Percentiles rank a stretch among this genome's conserved stretches.
phyloP scores from a whole-genome alignment of 164 flowering plant genomes.

The Vitis riparia region DNA sequence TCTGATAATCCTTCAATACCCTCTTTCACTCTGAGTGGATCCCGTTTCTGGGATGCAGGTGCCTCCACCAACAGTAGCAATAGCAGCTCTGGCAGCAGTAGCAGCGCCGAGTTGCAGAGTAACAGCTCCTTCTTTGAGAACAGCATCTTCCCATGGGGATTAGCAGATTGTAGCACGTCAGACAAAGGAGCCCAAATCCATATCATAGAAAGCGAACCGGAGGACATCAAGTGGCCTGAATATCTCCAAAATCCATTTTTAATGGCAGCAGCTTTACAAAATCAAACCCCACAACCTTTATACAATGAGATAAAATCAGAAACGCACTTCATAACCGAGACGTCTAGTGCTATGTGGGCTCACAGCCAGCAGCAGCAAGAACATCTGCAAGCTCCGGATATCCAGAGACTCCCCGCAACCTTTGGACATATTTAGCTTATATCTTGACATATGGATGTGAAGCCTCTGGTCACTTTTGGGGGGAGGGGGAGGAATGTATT shows the following conservation, averaged over 20 bases:
- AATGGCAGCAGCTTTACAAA: slow-evolving; percentile 23
- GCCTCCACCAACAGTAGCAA: slow-evolving; percentile 13
- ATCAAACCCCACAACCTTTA: slow-evolving; percentile 16
- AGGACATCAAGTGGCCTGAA: slow-evolving; percentile 26
- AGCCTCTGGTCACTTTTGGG: too few species aligned
- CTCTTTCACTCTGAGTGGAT: slow-evolving; percentile 5
- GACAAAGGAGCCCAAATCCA: slow-evolving; percentile 20
- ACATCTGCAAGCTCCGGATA: slow-evolving; percentile 18
- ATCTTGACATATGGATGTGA: neutral
- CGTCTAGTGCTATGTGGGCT: slow-evolving; percentile 17
- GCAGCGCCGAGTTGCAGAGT: slow-evolving; percentile 2
- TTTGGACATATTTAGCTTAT: slow-evolving; percentile 19
- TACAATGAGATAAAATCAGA: slow-evolving; percentile 29
- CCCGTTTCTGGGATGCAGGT: slow-evolving; percentile 20
- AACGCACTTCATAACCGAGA: slow-evolving; percentile 10
- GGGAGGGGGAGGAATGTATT: too few species aligned
- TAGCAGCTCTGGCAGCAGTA: slow-evolving; percentile 11
- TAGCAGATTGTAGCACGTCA: slow-evolving; percentile 16
- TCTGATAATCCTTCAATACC: slow-evolving; percentile 11
- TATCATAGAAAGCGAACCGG: slow-evolving; percentile 15
- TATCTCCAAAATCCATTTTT: slow-evolving; percentile 21
- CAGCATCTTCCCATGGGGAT: slow-evolving; percentile 22
- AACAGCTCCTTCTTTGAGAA: slow-evolving; percentile 20
- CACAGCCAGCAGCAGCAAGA: slow-evolving; percentile 20
- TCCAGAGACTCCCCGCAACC: slow-evolving; percentile 21